A percentile compares a stretch with the other conserved stretches of the same genome.
Conservation (phyloP, 805 yeast genomes). For the Saccharomycopsis fermentans region DNA sequence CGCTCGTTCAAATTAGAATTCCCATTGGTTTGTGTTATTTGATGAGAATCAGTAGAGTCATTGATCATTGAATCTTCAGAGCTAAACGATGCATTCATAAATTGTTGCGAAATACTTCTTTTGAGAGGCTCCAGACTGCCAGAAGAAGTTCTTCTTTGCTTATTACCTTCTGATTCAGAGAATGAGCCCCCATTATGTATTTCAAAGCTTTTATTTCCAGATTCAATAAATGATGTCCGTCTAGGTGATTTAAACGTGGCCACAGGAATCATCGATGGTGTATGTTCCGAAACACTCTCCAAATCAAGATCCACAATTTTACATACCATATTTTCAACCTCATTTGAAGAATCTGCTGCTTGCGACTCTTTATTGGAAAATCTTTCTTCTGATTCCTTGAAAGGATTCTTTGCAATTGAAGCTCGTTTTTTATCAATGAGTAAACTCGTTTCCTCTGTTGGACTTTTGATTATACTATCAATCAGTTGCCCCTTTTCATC, state of each 20-base stretch:
- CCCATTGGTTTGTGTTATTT: not conserved
- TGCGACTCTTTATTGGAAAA: not conserved
- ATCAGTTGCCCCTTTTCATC: not conserved
- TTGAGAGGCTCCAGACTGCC: not conserved
- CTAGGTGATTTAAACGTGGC: not conserved
- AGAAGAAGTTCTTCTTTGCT: not conserved
- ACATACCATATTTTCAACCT: not conserved
- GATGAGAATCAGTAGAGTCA: not conserved
- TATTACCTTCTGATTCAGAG: not conserved
- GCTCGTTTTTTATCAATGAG: not conserved
- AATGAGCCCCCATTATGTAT: not conserved
- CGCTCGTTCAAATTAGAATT: not conserved
- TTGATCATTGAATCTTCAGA: not conserved
- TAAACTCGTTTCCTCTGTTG: not conserved
- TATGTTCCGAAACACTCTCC: not conserved
- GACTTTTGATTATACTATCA: not conserved
- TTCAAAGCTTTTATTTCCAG: not conserved
- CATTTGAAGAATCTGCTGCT: not conserved
- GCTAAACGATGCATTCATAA: not conserved
- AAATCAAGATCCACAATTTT: not conserved
- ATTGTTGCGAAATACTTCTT: not conserved
- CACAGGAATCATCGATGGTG: not conserved
- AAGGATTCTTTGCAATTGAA: not conserved
- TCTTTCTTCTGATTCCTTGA: not conserved
- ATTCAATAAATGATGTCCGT: not conserved